Evolutionary conservation across 306 rosid species (phyloP), one percentile per base, ranked within the genome.

Genomic region (Ammopiptanthus mongolicus): DNA sequence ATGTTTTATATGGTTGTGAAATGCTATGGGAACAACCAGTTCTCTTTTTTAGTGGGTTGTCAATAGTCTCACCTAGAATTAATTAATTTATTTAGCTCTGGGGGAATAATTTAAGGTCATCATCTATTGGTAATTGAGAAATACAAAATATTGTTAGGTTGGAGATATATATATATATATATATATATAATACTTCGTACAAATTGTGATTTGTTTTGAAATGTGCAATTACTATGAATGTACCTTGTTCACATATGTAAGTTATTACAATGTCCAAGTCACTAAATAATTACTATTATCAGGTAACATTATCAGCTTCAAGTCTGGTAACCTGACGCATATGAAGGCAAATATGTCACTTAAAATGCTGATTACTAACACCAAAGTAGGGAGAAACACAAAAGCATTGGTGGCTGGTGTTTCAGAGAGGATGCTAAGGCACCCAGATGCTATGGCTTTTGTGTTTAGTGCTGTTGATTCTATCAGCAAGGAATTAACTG

Each of bases 371-470:
- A 86, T 95, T n/a, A 92, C 99, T 28, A 87, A 95, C 88, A 95
- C 98, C 46, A 90, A 90, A 58, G 96, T 95, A 5, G 97, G 97
- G 63, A 87, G 97, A 79, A 95, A 95, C 86, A 95, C 99, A 51
- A 95, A 92, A 83, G 96, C 99, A 46, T 83, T 95, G 78, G 99
- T 95, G 64, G 93, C 97, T 39, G 93, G 99, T 63, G 97, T 95
- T 80, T 84, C 96, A 10, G 99, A 92, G 84, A 86, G 99, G 76
- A 69, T 83, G 80, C 58, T 87, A 53, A 91, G 92, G 84, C 99
- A 95, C 65, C 90, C 89, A 0, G 89, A 90, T 44, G 93, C 95
- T 5, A 92, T 95, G 97, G 76, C 81, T 71, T 90, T 80, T 34
- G 97, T 95, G 85, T 95, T 95, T 48, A 82, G 80, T 13, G 97